These are phyloP conservation scores for Acer campestre DNA, from an alignment of 345 rosid genomes.

Conservation along the genomic window DNA sequence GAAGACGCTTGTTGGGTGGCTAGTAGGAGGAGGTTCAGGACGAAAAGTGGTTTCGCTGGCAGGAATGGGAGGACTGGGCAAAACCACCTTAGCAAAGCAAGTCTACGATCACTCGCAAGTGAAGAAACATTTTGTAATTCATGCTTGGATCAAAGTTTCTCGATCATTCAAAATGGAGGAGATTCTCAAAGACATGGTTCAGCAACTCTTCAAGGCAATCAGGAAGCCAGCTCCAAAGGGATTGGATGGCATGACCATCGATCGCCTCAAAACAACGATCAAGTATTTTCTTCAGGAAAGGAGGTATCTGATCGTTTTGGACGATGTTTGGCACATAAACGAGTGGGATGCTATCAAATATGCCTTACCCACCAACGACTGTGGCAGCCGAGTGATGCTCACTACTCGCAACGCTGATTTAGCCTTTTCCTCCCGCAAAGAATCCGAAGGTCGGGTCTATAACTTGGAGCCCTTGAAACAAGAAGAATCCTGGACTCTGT, in stretches of 20 bases:
- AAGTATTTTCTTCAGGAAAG: slow-evolving; percentile 25
- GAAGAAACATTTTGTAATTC: slow-evolving; percentile 25
- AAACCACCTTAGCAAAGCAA: slow-evolving; percentile 45
- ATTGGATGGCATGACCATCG: slow-evolving; percentile 26
- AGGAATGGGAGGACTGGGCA: slow-evolving; percentile 54
- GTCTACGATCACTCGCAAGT: slow-evolving; percentile 32
- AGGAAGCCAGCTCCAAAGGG: slow-evolving; percentile 30
- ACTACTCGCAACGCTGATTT: slow-evolving; percentile 37
- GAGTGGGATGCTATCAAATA: slow-evolving; percentile 41
- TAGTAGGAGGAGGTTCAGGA: slow-evolving; percentile 12
- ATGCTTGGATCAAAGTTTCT: slow-evolving; percentile 40
- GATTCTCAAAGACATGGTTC: slow-evolving; percentile 26
- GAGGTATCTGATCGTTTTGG: slow-evolving; percentile 40
- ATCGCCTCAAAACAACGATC: slow-evolving; percentile 22
- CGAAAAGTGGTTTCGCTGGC: slow-evolving; percentile 27
- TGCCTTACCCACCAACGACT: slow-evolving; percentile 29
- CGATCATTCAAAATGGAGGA: slow-evolving; percentile 25
- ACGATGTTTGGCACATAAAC: slow-evolving; percentile 33
- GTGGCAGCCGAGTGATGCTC: slow-evolving; percentile 36
- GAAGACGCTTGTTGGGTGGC: slow-evolving; percentile 21
- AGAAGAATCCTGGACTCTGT: slow-evolving; percentile 36
- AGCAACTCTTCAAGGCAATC: slow-evolving; percentile 28
- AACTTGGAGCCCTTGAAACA: slow-evolving; percentile 31
- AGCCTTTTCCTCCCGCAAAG: slow-evolving; percentile 25
- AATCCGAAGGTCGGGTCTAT: slow-evolving; percentile 29